These are phyloP conservation scores for Mycena filopes DNA, from an alignment of 768 basidiomycete genomes.

Conservation along the genomic window DNA sequence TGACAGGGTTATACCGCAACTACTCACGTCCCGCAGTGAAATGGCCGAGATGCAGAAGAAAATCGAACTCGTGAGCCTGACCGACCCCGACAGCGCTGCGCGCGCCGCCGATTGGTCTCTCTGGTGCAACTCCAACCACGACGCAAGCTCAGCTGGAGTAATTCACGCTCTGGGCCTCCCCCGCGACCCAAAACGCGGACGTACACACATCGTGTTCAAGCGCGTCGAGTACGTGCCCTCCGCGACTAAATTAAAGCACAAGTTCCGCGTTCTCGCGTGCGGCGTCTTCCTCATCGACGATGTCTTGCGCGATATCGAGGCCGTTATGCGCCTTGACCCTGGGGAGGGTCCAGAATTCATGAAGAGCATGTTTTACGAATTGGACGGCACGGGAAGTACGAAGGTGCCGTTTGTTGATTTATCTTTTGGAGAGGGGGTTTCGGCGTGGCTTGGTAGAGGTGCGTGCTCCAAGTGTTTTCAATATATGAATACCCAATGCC, in stretches of 20 bases:
- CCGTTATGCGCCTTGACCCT: slow-evolving; percentile 22
- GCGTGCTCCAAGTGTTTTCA: too few species aligned
- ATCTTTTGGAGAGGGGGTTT: slow-evolving; percentile 13
- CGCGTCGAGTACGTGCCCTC: slow-evolving; percentile 36
- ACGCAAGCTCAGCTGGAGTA: slow-evolving; percentile 28
- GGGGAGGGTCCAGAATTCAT: slow-evolving; percentile 38
- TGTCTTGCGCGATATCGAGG: slow-evolving; percentile 37
- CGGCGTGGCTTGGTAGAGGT: slow-evolving; percentile 13
- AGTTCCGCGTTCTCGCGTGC: slow-evolving; percentile 33
- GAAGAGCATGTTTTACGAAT: slow-evolving; percentile 26
- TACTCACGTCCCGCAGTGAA: slow-evolving; percentile 25
- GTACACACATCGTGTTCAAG: slow-evolving; percentile 41
- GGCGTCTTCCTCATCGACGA: slow-evolving; percentile 41
- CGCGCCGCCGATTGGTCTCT: slow-evolving; percentile 35
- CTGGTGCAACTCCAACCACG: slow-evolving; percentile 34
- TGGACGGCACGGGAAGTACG: not conserved
- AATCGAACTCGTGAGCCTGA: slow-evolving; percentile 23
- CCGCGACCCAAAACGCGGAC: slow-evolving; percentile 37
- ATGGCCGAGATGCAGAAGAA: slow-evolving; percentile 14
- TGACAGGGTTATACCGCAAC: too few species aligned
- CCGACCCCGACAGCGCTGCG: slow-evolving; percentile 28
- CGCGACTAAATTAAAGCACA: slow-evolving; percentile 33
- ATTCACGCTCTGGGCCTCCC: slow-evolving; percentile 38
- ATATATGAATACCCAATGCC: too few species aligned
- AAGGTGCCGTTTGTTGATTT: slow-evolving; percentile 9